phyloP scores from a whole-genome alignment of 2,329 filamentous ascomycete species.

The Aspergillus transmontanensis region DNA sequence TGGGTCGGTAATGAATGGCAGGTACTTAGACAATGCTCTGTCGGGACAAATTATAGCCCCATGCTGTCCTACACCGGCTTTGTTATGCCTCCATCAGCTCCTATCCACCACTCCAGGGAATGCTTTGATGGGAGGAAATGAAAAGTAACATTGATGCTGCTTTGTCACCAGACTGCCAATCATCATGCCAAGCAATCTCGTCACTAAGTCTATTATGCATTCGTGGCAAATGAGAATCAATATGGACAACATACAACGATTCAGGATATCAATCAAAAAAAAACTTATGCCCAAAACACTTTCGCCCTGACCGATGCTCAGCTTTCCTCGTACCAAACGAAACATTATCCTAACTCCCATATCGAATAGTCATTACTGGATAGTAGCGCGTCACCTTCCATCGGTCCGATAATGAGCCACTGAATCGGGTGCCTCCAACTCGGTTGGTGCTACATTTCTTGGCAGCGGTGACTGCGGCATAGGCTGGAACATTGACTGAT shows the following conservation, averaged over 20 bases:
- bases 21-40: not conserved
- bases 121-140: not conserved
- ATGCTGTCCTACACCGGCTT: not conserved
- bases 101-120: not conserved
- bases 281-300: not conserved
- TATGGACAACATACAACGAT: not conserved
- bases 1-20: not conserved
- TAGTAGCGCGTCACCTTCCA: not conserved
- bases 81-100: not conserved
- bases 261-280: not conserved
- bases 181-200: not conserved
- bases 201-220: not conserved
- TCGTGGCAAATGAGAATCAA: not conserved
- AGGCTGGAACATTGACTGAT: not conserved
- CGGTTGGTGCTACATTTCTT: not conserved
- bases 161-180: not conserved
- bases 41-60: not conserved
- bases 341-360: not conserved
- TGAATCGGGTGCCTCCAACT: constrained; percentile 2
- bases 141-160: not conserved
- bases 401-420: not conserved
- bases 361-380: not conserved
- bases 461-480: not conserved
- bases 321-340: not conserved
- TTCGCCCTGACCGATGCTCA: not conserved